Base-by-base conservation (phyloP, 2,329 filamentous ascomycete genomes). In the Didymella pomorum region DNA sequence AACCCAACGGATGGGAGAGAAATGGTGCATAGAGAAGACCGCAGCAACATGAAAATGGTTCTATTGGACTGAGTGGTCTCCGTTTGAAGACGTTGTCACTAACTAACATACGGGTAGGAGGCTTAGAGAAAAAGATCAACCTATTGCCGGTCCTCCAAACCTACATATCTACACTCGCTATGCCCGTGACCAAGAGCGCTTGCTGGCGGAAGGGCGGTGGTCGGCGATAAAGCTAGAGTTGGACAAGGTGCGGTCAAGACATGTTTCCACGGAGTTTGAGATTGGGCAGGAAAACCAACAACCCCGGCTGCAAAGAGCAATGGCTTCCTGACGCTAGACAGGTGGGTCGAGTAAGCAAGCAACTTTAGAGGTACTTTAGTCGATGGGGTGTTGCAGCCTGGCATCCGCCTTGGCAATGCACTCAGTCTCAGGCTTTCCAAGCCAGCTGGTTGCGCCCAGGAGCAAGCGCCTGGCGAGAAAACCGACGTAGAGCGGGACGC, bases 351-450 rank as follows among this genome's bases (percentile, higher is more conserved):
- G 3, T 16, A 23, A 12, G 46, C 65, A 35, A 12, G 37, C 12
- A 61, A 52, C 1, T 70, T 69, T 31, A 63, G 67, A 10, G 67
- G 69, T 9, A 66, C 63, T n/a, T 37, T 70, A 20, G 26, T 67
- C 9, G 61, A 65, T 50, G 62, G 64, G 16, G 29, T 57, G 12
- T 44, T 71, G 35, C 67, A 70, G 29, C 64, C 64, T 6, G 69
- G 69, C n/a, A 62, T 66, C 10, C 61, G 62, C 23, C 33, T 33
- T 14, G 20, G 10, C 21, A 50, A 45, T 25, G 18, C 39, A 20
- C 20, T 56, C 5, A 4, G 16, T 18, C 20, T 56, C 8, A 11
- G 9, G 9, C 16, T 49, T 20, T 39, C 49, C 25, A 26, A 26
- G 39, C 1, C 4, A 2, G n/a, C 25, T 14, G n/a, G 23, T 20